Conservation (phyloP, 2,329 filamentous ascomycete species). For the Colletotrichum lupini region DNA sequence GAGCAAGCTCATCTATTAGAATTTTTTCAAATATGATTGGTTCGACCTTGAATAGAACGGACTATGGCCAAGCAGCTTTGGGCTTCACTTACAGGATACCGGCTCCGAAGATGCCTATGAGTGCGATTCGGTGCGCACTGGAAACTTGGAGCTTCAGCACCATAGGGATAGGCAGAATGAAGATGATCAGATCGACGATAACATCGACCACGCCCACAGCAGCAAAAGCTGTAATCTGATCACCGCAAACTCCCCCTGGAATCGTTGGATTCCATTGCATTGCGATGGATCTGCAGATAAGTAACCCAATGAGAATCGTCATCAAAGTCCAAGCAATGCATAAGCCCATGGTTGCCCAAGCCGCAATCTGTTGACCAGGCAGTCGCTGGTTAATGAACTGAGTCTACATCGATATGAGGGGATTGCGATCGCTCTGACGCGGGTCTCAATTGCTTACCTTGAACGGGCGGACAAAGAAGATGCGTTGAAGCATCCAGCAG, state of each 20-base stretch:
- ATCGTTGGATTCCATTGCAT: constrained; percentile 36
- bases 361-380: not conserved
- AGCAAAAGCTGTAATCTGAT: constrained; percentile 43
- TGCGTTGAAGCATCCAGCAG: constrained; percentile 38
- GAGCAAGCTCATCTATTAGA: not conserved
- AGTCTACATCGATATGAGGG: not conserved
- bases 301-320: constrained; percentile 35
- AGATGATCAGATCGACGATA: constrained; percentile 73
- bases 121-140: constrained; percentile 42
- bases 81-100: constrained; percentile 41
- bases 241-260: constrained; percentile 45
- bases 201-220: constrained; percentile 51
- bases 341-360: constrained; percentile 32
- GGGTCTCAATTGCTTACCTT: constrained; percentile 1
- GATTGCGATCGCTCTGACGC: too few relatives aligned
- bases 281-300: constrained; percentile 35
- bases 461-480: constrained; percentile 35
- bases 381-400: too few relatives aligned
- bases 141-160: constrained; percentile 66
- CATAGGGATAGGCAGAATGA: constrained; percentile 73
- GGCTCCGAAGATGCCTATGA: constrained; percentile 45
- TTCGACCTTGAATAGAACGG: too few relatives aligned
- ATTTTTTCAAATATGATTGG: too few relatives aligned
- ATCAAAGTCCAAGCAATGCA: constrained; percentile 38
- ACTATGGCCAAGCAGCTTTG: too few relatives aligned